These are phyloP conservation scores for Trametes hirsuta DNA, from an alignment of 1,284 basidiomycete genomes.

Conservation along the genomic window DNA sequence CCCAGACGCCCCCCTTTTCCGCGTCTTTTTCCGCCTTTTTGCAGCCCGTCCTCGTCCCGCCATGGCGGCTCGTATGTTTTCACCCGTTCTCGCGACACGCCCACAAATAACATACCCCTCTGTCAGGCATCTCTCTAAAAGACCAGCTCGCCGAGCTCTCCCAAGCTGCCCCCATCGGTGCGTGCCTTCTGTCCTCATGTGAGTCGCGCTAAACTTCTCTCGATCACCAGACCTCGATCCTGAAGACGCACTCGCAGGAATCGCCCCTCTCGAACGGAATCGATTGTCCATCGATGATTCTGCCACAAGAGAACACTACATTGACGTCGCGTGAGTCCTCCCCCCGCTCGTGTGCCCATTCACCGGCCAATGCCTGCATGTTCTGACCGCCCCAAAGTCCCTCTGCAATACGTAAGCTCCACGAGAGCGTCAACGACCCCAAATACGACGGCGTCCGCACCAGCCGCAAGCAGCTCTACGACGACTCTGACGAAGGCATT, in stretches of 20 bases:
- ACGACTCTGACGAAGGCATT: conserved; percentile 42
- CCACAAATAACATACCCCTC: conserved; percentile 14
- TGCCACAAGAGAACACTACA: conserved; percentile 74
- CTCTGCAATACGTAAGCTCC: conserved; percentile 67
- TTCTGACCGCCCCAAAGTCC: conserved; percentile 47
- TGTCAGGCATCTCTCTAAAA: conserved; percentile 66
- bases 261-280: conserved; percentile 24
- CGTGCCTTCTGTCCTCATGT: conserved; percentile 28
- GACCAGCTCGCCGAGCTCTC: conserved; percentile 83
- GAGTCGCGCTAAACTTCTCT: conserved; percentile 19
- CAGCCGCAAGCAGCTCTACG: conserved; percentile 60
- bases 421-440: conserved; percentile 63
- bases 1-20: conserved; percentile 1
- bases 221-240: conserved; percentile 71
- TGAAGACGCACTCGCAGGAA: conserved; percentile 54
- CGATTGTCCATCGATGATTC: conserved; percentile 27
- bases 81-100: conserved; percentile 18
- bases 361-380: conserved; percentile 2
- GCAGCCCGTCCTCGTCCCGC: neutral
- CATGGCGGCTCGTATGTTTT: conserved; percentile 27
- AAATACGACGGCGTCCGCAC: conserved; percentile 78
- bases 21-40: neutral
- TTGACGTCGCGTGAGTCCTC: conserved; percentile 75
- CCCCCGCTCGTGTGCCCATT: conserved; percentile 11
- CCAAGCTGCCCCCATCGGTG: conserved; percentile 70